phyloP scores from a whole-genome alignment of 768 basidiomycete species.

The Roridomyces roridus region DNA sequence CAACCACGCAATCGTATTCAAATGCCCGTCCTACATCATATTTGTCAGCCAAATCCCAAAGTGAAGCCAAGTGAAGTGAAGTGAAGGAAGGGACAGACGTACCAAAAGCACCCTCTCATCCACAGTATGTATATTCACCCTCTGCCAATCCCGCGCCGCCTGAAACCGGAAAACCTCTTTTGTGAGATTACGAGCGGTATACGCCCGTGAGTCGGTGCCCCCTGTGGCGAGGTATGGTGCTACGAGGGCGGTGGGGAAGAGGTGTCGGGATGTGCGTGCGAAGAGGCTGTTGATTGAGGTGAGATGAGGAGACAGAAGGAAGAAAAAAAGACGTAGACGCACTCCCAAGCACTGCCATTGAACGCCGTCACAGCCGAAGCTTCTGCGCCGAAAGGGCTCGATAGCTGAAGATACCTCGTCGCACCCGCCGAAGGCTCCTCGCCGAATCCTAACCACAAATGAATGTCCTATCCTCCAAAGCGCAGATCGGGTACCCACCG shows the following conservation, averaged over 20 bases:
- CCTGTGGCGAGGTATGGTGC: neutral
- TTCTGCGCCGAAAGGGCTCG: neutral
- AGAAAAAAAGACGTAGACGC: too few relatives aligned
- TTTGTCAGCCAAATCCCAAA: too few relatives aligned
- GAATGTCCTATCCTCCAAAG: too few relatives aligned
- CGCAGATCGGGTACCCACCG: too few relatives aligned
- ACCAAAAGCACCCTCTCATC: conserved; percentile 15
- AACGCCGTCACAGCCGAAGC: neutral
- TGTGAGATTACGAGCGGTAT: neutral
- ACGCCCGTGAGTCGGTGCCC: conserved; percentile 1
- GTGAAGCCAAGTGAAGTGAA: too few relatives aligned
- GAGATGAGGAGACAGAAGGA: too few relatives aligned
- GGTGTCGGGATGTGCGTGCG: too few relatives aligned
- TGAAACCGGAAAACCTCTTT: neutral
- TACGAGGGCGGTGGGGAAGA: neutral
- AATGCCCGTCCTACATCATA: neutral
- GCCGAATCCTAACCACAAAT: neutral
- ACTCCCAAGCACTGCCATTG: too few relatives aligned
- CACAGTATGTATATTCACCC: conserved; percentile 15
- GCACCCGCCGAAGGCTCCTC: neutral
- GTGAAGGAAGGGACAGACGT: too few relatives aligned
- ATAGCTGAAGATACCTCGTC: neutral
- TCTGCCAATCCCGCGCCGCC: neutral
- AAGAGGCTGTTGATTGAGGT: too few relatives aligned
- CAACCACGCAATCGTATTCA: neutral